Base-by-base conservation (phyloP, 768 basidiomycete species). In the Boletus subcaerulescens region DNA sequence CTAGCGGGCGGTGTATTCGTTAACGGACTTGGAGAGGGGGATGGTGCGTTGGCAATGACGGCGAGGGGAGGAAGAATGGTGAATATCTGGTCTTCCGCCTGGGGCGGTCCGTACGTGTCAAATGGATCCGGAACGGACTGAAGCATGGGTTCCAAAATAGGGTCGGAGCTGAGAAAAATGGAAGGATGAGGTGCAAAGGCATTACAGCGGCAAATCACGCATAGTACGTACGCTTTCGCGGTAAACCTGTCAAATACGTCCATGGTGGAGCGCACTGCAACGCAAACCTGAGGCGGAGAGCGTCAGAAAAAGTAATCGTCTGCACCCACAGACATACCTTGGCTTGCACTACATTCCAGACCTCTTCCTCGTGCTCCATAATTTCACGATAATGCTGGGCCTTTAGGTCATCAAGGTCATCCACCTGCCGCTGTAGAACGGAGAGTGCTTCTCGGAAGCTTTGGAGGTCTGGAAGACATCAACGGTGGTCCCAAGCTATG, bases 91-190 rank as follows among this genome's bases (percentile, higher is more conserved):
- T 93, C 88, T 69, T 94, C 91, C 40, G 89, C 78, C 62, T 88
- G 90, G 3, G 89, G 87, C 20, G 90, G 89, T 5, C 91, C 92
- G 64, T 96, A 96, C 0, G 91, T 82, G 60, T 96, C 93, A 59
- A 96, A 96, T 32, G 94, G 91, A 68, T 97, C 94, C 18, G 93
- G 93, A 45, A 95, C 80, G 9, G 88, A 82, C 70, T 92, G 87
- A 3, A 98, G 76, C 84, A 98, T 89, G 2, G 89, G 89, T 67
- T 98, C 93, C 52, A 98, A 84, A 40, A 91, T 79, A 29, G 92
- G 90, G 71, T 98, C 94, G 56, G 90, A 91, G 48, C 87, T 88
- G 64, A 35, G 33, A 46, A 47, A 45, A 44, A 58, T 52, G 43
- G 45, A 50, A 51, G 46, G 40, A 48, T 58, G 63, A 49, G 56